Percentiles rank a stretch among this genome's conserved stretches.
Conservation (phyloP, 208 protist genomes). For the Crithidia mellificae region DNA sequence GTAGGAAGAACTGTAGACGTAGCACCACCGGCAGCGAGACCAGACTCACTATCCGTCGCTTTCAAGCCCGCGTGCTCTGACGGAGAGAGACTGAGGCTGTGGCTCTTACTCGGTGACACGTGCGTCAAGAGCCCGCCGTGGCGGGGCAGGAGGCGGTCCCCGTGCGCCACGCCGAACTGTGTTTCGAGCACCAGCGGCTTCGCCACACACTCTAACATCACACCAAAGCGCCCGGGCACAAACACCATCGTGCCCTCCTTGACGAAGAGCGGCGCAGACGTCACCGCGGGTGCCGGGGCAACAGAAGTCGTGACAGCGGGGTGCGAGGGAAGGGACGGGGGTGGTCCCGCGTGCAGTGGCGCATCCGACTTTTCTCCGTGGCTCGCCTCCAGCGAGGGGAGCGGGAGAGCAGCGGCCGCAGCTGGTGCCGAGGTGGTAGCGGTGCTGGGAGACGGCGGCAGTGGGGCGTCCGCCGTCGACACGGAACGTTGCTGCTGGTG, state of each 20-base stretch:
- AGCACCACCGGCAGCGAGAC: too few relatives aligned
- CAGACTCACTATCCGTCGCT: too few relatives aligned
- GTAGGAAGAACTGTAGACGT: too few relatives aligned
- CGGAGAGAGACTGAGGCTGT: neutral
- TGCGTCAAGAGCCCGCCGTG: neutral
- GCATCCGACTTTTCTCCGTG: too few relatives aligned
- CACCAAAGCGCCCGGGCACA: slow-evolving; percentile 42
- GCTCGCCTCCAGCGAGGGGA: neutral
- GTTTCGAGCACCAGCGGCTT: slow-evolving; percentile 18
- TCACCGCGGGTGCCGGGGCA: neutral
- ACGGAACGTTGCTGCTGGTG: neutral
- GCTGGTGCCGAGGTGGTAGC: too few relatives aligned
- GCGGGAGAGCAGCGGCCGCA: neutral
- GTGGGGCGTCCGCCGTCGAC: neutral
- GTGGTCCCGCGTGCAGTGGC: too few relatives aligned
- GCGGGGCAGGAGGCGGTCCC: slow-evolving; percentile 34
- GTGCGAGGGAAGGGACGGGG: too few relatives aligned
- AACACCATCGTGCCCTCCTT: slow-evolving; percentile 32
- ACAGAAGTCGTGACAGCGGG: neutral
- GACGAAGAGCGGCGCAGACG: slow-evolving; percentile 27
- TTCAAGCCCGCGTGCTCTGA: neutral
- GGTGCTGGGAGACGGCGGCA: neutral
- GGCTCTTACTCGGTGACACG: too few relatives aligned
- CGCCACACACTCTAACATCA: slow-evolving; percentile 42
- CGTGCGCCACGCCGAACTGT: slow-evolving; percentile 52